phyloP scores from a whole-genome alignment of 768 basidiomycete genomes.

The Pisolithus marmoratus region DNA sequence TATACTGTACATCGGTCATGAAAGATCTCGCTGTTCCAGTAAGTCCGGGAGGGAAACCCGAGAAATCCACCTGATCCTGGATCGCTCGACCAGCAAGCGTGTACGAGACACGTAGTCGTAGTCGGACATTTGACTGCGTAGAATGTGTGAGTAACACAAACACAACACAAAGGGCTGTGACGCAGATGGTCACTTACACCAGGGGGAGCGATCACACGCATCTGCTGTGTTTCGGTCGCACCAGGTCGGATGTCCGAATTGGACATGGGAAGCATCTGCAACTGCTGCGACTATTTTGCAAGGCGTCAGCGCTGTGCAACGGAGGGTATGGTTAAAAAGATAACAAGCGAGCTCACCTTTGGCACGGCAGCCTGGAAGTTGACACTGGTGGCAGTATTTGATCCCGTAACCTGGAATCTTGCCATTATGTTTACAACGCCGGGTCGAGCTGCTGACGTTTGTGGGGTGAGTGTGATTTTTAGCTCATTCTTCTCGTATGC shows the following conservation, averaged over 20 bases:
- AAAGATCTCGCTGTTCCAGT: constrained; percentile 39
- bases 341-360: constrained; percentile 47
- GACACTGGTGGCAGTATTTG: constrained; percentile 49
- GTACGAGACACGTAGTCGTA: constrained; percentile 83
- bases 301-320: background rate
- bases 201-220: constrained; percentile 83
- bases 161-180: constrained; percentile 2
- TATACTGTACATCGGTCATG: constrained; percentile 10
- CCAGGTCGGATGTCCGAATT: constrained; percentile 75
- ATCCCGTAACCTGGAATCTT: constrained; percentile 69
- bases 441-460: constrained; percentile 73
- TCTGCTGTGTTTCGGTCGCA: constrained; percentile 86
- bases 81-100: constrained; percentile 58
- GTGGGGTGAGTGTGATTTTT: constrained; percentile 84
- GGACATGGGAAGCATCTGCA: constrained; percentile 98
- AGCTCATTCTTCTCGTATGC: constrained; percentile 93
- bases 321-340: background rate
- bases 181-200: constrained; percentile 51
- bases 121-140: constrained; percentile 68
- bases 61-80: constrained; percentile 94
- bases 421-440: constrained; percentile 89
- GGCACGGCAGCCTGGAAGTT: constrained; percentile 98
- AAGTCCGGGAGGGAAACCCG: constrained; percentile 77
- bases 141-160: background rate
- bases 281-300: constrained; percentile 72